Conservation (phyloP, 768 basidiomycete genomes). For the Gautieria morchelliformis region DNA sequence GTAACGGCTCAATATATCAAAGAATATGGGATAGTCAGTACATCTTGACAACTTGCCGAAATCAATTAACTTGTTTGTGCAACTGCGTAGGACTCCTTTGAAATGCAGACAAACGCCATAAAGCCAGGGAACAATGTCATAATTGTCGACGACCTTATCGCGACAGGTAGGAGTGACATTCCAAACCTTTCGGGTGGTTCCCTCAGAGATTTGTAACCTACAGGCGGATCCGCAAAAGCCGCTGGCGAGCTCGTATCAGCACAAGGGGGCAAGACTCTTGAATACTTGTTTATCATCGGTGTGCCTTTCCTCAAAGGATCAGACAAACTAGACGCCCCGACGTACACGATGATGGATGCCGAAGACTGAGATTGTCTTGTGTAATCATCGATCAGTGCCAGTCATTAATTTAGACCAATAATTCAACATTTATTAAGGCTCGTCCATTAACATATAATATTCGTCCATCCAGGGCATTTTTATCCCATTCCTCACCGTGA, state of each 20-base stretch:
- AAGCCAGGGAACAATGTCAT: conserved; percentile 74
- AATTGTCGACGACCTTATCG: conserved; percentile 91
- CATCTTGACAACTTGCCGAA: background rate
- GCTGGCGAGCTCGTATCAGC: conserved; percentile 82
- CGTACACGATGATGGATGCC: conserved; percentile 79
- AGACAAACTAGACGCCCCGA: conserved; percentile 73
- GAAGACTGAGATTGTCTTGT: conserved; percentile 52
- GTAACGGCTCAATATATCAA: conserved; percentile 72
- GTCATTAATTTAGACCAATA: conserved; percentile 5
- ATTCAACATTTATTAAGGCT: conserved; percentile 4
- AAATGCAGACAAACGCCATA: conserved; percentile 88
- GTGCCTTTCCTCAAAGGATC: conserved; percentile 64
- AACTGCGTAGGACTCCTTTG: conserved; percentile 72
- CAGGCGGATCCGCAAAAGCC: conserved; percentile 89
- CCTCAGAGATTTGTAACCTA: background rate
- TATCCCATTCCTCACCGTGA: background rate
- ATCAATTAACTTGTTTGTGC: background rate
- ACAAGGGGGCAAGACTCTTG: conserved; percentile 75
- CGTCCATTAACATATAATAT: conserved; percentile 9
- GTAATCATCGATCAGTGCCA: background rate
- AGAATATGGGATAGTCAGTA: conserved; percentile 80
- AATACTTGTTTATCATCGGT: conserved; percentile 94
- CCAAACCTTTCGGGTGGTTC: background rate
- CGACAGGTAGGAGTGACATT: conserved; percentile 60
- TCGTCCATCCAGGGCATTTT: background rate